Conservation (phyloP, 1,139 yeast species). For the Hanseniaspora gamundiae region DNA sequence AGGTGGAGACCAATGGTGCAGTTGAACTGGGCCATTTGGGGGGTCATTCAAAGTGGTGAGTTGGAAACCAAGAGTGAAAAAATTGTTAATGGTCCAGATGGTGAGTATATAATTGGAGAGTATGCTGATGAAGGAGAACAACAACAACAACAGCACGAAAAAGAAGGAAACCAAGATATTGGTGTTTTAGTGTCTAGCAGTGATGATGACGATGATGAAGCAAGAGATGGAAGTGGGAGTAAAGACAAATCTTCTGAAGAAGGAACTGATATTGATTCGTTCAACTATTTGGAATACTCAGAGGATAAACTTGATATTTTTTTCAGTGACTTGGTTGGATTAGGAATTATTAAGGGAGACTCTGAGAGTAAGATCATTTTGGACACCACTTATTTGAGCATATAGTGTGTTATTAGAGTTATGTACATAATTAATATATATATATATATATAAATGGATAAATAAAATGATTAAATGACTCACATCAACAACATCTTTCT, state of each 20-base stretch:
- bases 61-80: constrained; percentile 12
- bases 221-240: constrained; percentile 11
- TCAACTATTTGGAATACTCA: constrained; percentile 68
- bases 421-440: too few species aligned
- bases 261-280: constrained; percentile 51
- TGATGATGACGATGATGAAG: constrained; percentile 26
- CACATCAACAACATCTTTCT: constrained; percentile 85
- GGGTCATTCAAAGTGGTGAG: constrained; percentile 60
- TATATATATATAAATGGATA: not conserved
- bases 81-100: not conserved
- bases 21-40: constrained; percentile 86
- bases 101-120: not conserved
- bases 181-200: constrained; percentile 34
- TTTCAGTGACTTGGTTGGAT: constrained; percentile 59
- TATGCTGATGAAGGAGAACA: too few species aligned
- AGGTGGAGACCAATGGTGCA: constrained; percentile 78
- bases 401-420: too few species aligned
- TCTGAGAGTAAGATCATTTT: not conserved
- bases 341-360: constrained; percentile 39
- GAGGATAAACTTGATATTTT: constrained; percentile 61
- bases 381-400: not conserved
- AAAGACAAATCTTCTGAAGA: constrained; percentile 7
- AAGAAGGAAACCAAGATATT: constrained; percentile 8
- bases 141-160: too few species aligned
- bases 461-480: constrained; percentile 7